Evolutionary conservation across 192 early-diverging fungal genomes (phyloP).

Genomic region (Mortierella antarctica): DNA sequence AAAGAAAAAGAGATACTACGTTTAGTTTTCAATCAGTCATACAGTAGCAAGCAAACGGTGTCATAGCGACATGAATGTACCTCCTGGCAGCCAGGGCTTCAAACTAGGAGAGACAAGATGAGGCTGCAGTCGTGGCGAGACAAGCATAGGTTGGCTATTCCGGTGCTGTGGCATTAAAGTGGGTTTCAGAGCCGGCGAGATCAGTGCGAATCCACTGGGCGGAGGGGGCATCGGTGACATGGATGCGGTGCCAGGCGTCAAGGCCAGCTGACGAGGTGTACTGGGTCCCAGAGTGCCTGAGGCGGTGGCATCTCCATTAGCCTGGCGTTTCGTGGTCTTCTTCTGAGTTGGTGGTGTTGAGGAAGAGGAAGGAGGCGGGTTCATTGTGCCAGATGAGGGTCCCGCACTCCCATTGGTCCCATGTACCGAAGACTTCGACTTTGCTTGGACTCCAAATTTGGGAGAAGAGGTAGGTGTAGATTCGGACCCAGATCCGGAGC

Average conservation of each 20-base stretch:
- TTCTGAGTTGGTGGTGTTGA: conserved; percentile 27
- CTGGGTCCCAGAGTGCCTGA: conserved; percentile 35
- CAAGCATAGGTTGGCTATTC: conserved; percentile 13
- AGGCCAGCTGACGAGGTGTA: conserved; percentile 29
- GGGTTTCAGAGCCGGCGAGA: conserved; percentile 42
- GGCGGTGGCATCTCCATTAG: conserved; percentile 13
- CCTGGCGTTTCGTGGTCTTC: conserved; percentile 38
- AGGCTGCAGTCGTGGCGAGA: conserved; percentile 36
- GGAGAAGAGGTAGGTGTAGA: conserved; percentile 24
- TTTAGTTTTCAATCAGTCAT: background rate
- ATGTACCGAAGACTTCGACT: conserved; percentile 9
- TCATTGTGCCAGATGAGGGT: background rate
- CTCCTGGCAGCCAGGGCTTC: conserved; percentile 44
- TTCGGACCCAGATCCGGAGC: conserved; percentile 49
- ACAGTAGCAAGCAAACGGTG: background rate
- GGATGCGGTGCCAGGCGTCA: conserved; percentile 16
- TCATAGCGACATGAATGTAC: conserved; percentile 16
- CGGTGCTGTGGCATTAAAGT: conserved; percentile 39
- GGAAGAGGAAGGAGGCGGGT: background rate
- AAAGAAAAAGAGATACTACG: background rate
- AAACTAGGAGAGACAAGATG: conserved; percentile 43
- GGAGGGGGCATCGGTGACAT: conserved; percentile 51
- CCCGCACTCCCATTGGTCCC: too few relatives aligned
- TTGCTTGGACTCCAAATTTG: conserved; percentile 26
- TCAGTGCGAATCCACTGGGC: conserved; percentile 36